These are phyloP conservation scores for Cladosporium phlei DNA, from an alignment of 2,329 filamentous ascomycete species.

Conservation along the genomic window DNA sequence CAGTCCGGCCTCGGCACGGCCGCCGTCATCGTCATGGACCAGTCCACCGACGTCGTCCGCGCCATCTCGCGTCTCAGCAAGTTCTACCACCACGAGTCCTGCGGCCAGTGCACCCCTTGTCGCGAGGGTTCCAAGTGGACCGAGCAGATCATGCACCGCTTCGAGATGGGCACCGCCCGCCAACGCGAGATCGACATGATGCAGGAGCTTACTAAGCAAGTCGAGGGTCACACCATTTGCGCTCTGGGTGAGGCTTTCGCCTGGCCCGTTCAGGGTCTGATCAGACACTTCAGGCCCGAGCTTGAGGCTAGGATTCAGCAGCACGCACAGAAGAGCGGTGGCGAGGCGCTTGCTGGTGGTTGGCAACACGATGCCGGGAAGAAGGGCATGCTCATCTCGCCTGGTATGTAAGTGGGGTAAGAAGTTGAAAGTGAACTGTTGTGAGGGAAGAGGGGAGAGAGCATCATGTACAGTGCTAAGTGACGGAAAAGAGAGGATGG, in stretches of 20 bases:
- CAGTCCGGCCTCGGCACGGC: conserved; percentile 96
- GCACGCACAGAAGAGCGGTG: conserved; percentile 68
- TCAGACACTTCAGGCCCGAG: conserved; percentile 96
- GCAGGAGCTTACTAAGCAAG: conserved; percentile 98
- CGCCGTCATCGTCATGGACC: conserved; percentile 98
- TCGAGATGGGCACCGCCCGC: conserved; percentile 84
- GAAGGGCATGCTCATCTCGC: conserved; percentile 79
- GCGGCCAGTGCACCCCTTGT: conserved; percentile 98
- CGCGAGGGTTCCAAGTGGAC: conserved; percentile 99
- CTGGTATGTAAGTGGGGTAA: conserved; percentile 47
- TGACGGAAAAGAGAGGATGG: too few relatives aligned
- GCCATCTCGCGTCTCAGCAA: conserved; percentile 88
- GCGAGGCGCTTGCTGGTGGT: conserved; percentile 75
- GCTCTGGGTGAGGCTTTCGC: conserved; percentile 96
- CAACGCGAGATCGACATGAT: conserved; percentile 98
- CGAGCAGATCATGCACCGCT: conserved; percentile 96
- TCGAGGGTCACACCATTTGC: conserved; percentile 98
- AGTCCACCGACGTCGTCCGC: conserved; percentile 91
- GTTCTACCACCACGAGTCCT: conserved; percentile 98
- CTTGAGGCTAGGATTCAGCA: conserved; percentile 85
- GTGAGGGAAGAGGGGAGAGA: conserved; percentile 1
- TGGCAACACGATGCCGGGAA: conserved; percentile 72
- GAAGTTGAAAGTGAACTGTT: not conserved
- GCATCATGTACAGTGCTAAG: conserved; percentile 14
- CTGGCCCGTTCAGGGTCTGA: conserved; percentile 96